Conservation (phyloP, 2,329 filamentous ascomycete species). For the Decorospora gaudefroyi region DNA sequence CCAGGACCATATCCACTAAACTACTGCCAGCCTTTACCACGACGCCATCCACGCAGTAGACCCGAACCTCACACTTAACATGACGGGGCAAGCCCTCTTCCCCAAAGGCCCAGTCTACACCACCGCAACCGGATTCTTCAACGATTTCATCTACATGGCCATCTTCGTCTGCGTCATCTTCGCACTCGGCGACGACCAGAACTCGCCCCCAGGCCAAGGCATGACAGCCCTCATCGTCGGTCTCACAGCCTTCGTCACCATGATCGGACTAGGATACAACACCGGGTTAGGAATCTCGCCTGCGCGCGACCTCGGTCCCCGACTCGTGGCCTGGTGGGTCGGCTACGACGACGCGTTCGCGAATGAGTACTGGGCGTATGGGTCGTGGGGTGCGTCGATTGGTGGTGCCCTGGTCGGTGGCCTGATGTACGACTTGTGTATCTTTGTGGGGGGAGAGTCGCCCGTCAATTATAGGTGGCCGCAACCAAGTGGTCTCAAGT, state of each 20-base stretch:
- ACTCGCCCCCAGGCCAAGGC: slow-evolving; percentile 51
- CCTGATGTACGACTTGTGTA: slow-evolving; percentile 38
- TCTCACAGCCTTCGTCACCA: slow-evolving; percentile 32
- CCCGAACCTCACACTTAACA: slow-evolving; percentile 43
- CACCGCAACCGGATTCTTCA: slow-evolving; percentile 69
- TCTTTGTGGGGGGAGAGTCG: slow-evolving; percentile 39
- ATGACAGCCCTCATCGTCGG: slow-evolving; percentile 56
- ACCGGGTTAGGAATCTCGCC: slow-evolving; percentile 62
- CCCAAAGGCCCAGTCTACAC: slow-evolving; percentile 63
- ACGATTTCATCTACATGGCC: slow-evolving; percentile 68
- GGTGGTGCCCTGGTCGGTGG: slow-evolving; percentile 35
- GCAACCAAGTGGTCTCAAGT: slow-evolving; percentile 29
- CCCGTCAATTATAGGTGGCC: slow-evolving; percentile 42
- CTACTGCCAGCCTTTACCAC: slow-evolving; percentile 24
- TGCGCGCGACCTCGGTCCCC: slow-evolving; percentile 71
- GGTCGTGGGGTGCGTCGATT: slow-evolving; percentile 32
- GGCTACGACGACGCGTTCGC: slow-evolving; percentile 62
- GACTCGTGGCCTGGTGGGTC: slow-evolving; percentile 68
- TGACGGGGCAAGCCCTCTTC: slow-evolving; percentile 62
- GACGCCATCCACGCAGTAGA: slow-evolving; percentile 67
- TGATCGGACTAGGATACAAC: slow-evolving; percentile 36
- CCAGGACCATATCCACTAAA: slow-evolving; percentile 34
- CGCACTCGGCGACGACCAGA: slow-evolving; percentile 59
- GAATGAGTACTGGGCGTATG: slow-evolving; percentile 37
- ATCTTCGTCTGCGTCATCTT: slow-evolving; percentile 73